Conservation (phyloP, 805 yeast species). For the Saccharomyces mikatae region DNA sequence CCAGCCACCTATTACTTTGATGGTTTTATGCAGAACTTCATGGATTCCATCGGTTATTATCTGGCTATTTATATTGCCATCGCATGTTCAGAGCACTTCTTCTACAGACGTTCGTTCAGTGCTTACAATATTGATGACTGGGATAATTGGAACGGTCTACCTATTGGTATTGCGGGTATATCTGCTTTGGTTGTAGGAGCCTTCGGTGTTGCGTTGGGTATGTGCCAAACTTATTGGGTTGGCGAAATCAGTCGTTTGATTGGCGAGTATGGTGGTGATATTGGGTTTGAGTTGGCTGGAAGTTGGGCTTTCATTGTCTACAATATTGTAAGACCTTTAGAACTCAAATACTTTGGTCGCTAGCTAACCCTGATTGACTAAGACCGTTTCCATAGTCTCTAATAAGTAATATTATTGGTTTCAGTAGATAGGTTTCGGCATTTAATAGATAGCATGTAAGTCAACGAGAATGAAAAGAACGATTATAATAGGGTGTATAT, state of each 20-base stretch:
- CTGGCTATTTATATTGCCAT: conserved; percentile 76
- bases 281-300: conserved; percentile 72
- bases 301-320: conserved; percentile 57
- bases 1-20: conserved; percentile 76
- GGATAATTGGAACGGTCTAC: conserved; percentile 49
- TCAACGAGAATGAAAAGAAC: background rate
- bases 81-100: conserved; percentile 67
- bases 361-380: conserved; percentile 4
- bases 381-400: background rate
- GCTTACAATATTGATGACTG: conserved; percentile 59
- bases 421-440: background rate
- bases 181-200: conserved; percentile 75
- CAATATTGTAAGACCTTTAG: conserved; percentile 53
- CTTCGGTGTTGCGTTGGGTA: conserved; percentile 81
- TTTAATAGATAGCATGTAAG: background rate
- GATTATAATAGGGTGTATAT: background rate
- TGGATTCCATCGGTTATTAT: conserved; percentile 88
- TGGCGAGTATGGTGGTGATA: conserved; percentile 68
- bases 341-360: conserved; percentile 49
- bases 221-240: conserved; percentile 75
- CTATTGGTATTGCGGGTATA: conserved; percentile 70
- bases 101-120: conserved; percentile 55
- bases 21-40: conserved; percentile 68
- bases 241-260: conserved; percentile 59
- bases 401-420: background rate